Conservation (phyloP, 75 land plant species). For the Cryptomeria japonica region DNA sequence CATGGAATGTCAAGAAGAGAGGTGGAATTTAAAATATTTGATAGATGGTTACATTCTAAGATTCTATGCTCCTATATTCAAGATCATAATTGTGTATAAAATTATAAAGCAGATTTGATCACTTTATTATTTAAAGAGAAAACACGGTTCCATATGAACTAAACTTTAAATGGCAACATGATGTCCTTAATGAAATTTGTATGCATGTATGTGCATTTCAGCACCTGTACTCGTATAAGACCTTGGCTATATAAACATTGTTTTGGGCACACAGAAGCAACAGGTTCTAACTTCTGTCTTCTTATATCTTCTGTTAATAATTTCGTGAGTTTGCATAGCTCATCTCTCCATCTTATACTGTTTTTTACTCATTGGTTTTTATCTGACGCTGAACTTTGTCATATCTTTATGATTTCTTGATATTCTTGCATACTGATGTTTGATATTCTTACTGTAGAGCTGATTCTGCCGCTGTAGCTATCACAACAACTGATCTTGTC, state of each 20-base stretch:
- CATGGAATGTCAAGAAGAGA: neutral
- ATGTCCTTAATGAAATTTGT: neutral
- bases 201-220: neutral
- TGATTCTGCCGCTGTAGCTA: constrained; percentile 89
- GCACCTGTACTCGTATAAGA: neutral
- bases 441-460: constrained; percentile 48
- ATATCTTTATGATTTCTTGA: neutral
- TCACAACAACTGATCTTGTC: constrained; percentile 97
- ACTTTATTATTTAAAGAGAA: neutral
- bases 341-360: neutral
- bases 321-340: neutral
- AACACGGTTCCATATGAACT: neutral
- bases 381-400: neutral
- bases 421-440: neutral
- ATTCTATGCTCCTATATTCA: neutral
- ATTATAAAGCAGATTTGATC: neutral
- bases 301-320: neutral
- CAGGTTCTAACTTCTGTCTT: neutral
- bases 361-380: neutral
- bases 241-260: neutral
- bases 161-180: neutral
- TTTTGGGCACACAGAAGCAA: neutral
- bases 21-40: neutral
- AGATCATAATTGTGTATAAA: neutral
- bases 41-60: neutral